phyloP scores from a whole-genome alignment of 148 eudicot species.

The Vaccinium vitisidaea region DNA sequence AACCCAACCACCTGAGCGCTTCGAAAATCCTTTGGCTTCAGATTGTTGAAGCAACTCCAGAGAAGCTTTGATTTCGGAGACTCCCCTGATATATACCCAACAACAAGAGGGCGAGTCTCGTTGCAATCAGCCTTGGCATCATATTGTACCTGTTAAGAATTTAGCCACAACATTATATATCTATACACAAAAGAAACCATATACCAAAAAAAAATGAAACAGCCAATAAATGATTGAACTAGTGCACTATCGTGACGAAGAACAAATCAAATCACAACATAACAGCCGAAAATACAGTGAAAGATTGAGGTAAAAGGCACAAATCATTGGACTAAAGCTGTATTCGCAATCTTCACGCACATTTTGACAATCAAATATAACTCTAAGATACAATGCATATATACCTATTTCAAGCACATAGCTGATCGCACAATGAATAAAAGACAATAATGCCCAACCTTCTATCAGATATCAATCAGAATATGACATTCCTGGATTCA shows the following conservation, averaged over 20 bases:
- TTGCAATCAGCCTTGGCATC: not conserved
- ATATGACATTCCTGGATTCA: not conserved
- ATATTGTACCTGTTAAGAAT: not conserved
- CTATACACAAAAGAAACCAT: not conserved
- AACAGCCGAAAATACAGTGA: not conserved
- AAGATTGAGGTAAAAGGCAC: not conserved
- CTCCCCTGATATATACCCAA: constrained; percentile 7
- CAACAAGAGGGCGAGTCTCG: not conserved
- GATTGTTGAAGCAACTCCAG: not conserved
- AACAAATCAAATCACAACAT: not conserved
- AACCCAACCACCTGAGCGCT: not conserved
- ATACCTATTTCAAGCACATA: not conserved
- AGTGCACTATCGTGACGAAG: not conserved
- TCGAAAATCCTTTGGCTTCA: constrained; percentile 4
- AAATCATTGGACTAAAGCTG: not conserved
- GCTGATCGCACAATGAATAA: not conserved
- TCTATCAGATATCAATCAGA: not conserved
- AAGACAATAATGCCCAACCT: not conserved
- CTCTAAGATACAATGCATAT: not conserved
- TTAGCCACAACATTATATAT: not conserved
- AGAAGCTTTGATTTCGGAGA: constrained; percentile 10
- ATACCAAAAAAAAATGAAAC: not conserved
- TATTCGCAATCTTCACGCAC: not conserved
- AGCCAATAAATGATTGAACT: not conserved
- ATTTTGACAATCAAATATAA: not conserved